Evolutionary conservation across 208 protist species (phyloP).

Genomic region (Trypanosoma rangeli): DNA sequence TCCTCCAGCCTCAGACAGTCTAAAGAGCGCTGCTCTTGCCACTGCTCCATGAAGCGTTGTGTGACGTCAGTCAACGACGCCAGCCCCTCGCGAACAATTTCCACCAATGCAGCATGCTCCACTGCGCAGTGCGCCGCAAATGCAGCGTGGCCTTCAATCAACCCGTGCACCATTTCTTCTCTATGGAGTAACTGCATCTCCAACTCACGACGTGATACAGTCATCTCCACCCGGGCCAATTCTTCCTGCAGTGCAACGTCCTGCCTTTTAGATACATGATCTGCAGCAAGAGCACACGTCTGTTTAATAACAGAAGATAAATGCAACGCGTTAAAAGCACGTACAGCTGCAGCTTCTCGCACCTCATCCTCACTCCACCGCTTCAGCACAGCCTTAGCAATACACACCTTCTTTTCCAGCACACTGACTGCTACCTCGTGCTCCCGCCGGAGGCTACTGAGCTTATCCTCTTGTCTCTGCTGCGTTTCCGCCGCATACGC

Average conservation of each 20-base stretch:
- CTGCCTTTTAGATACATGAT: conserved; percentile 5
- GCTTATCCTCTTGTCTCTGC: not conserved
- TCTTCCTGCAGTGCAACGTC: conserved; percentile 4
- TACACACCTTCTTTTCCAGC: conserved; percentile 12
- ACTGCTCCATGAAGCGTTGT: conserved; percentile 11
- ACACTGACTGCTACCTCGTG: not conserved
- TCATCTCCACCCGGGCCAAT: conserved; percentile 1
- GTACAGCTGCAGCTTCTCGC: conserved; percentile 2
- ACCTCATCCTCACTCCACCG: conserved; percentile 19
- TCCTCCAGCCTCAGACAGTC: conserved; percentile 17
- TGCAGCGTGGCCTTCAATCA: not conserved
- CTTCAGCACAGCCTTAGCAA: not conserved
- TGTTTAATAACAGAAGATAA: not conserved
- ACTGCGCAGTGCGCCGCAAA: conserved; percentile 16
- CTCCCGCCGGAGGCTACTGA: conserved; percentile 11
- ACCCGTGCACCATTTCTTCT: not conserved
- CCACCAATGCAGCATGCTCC: conserved; percentile 20
- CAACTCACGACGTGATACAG: not conserved
- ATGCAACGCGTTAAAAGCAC: conserved; percentile 8
- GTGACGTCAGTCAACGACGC: conserved; percentile 2
- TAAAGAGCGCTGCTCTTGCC: conserved; percentile 12
- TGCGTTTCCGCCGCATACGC: not conserved
- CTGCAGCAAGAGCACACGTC: not conserved
- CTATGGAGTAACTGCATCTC: conserved; percentile 1
- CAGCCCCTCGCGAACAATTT: conserved; percentile 7